Evolutionary conservation across 2,329 filamentous ascomycete species (phyloP).

Genomic region (Graphilbum sp.): DNA sequence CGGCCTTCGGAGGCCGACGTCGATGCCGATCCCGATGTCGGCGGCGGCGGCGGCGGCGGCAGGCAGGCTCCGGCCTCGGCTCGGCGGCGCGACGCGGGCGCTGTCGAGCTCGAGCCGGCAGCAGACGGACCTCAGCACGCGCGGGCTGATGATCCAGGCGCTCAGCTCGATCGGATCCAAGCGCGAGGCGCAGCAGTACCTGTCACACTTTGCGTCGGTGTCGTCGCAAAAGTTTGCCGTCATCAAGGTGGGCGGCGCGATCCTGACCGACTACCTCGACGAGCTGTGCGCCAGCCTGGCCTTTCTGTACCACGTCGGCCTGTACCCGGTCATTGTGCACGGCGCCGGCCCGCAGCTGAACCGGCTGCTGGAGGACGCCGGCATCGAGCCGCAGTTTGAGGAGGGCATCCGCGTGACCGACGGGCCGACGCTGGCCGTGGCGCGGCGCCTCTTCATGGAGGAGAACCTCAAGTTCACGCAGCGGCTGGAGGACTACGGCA

Average conservation of each 20-base stretch:
- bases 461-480: constrained; percentile 90
- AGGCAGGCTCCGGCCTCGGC: too few relatives aligned
- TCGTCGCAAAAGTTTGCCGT: constrained; percentile 95
- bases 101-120: constrained; percentile 18
- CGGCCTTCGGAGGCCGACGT: constrained; percentile 1
- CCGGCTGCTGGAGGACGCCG: constrained; percentile 72
- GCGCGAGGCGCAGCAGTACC: constrained; percentile 91
- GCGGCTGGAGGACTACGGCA: constrained; percentile 75
- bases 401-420: constrained; percentile 94
- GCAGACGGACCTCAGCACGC: constrained; percentile 41
- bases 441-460: constrained; percentile 81
- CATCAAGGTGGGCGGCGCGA: constrained; percentile 94
- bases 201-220: constrained; percentile 92
- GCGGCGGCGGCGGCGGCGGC: too few relatives aligned
- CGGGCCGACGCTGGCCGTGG: constrained; percentile 81
- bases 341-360: constrained; percentile 93
- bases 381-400: constrained; percentile 88
- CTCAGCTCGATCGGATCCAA: constrained; percentile 93
- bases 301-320: constrained; percentile 84
- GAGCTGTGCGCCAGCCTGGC: constrained; percentile 78
- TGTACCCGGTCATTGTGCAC: constrained; percentile 92
- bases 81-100: too few relatives aligned
- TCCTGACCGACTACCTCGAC: constrained; percentile 85
- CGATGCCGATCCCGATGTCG: neutral
- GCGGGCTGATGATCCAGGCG: constrained; percentile 73